Conservation (phyloP, 768 basidiomycete species). For the Hirschioporus abietinus region DNA sequence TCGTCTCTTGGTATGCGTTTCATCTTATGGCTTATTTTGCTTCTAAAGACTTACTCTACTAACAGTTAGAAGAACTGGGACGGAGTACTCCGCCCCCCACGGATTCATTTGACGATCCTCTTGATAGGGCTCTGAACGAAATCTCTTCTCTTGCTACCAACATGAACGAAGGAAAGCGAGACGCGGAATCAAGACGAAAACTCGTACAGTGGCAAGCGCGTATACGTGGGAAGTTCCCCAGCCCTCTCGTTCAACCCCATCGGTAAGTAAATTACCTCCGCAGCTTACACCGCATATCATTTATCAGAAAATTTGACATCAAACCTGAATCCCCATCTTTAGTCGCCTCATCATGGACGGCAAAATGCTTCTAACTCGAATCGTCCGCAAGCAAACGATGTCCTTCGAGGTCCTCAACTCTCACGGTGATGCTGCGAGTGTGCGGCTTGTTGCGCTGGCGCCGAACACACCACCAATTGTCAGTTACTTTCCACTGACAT, state of each 20-base stretch:
- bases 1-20: conserved; percentile 71
- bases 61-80: conserved; percentile 79
- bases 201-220: conserved; percentile 87
- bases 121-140: conserved; percentile 81
- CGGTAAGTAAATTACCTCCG: conserved; percentile 43
- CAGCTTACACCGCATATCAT: not conserved
- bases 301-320: not conserved
- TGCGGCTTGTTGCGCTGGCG: too few species aligned
- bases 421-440: conserved; percentile 70
- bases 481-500: too few species aligned
- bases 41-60: conserved; percentile 6
- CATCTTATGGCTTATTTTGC: conserved; percentile 7
- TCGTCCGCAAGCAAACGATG: conserved; percentile 79
- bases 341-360: conserved; percentile 96
- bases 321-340: conserved; percentile 1
- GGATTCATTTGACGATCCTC: conserved; percentile 72
- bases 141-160: conserved; percentile 86
- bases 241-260: conserved; percentile 97
- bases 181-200: conserved; percentile 86
- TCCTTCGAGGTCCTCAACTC: conserved; percentile 77
- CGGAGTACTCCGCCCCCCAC: conserved; percentile 81
- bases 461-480: too few species aligned
- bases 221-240: conserved; percentile 89
- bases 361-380: conserved; percentile 74
- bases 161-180: conserved; percentile 98